Base-by-base conservation (phyloP, 75 land plant genomes). In the Gnetum montanum region DNA sequence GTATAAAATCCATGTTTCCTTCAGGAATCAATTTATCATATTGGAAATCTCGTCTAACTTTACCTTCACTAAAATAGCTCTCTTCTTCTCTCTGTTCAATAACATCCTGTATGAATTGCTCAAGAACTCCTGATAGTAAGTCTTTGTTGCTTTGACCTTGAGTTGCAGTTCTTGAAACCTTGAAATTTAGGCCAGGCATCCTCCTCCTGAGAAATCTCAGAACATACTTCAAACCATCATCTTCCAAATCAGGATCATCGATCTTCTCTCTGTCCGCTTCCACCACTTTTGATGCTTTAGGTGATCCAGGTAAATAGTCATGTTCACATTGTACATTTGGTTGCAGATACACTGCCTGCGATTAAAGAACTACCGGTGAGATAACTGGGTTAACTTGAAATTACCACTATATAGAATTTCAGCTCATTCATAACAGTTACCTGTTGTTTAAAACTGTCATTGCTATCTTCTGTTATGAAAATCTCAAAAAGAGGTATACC, bases 401-500 rank as follows among this genome's bases (percentile, higher is more conserved):
- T n/a, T n/a, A n/a, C n/a, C n/a, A n/a, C n/a, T n/a, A n/a, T n/a
- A n/a, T n/a, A n/a, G n/a, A n/a, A n/a, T n/a, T n/a, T n/a, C 24
- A 46, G 46, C 62, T 47, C 0, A 22, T 8, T 31, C 28, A 11
- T 5, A 33, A 74, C 48, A 61, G 11, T 26, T 65, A 90, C 96
- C 87, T 90, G 92, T 34, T 82, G 85, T 41, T 71, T 72, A 70
- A 76, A 86, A 47, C 76, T 68, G 43, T 82, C 83, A 37, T 76
- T 68, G 18, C 72, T 57, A 20, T 72, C 74, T 52, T 63, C 53
- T 4, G 73, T 71, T 25, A 88, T 59, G 58, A 73, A 93, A 7
- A 93, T 67, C 66, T 93, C 98, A 74, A 93, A 93, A 29, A 93
- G 34, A 8, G 90, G 90, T 30, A 56, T 43, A 54, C 94, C 94